These are phyloP conservation scores for Penicillium ochrochloron DNA, from an alignment of 495 filamentous ascomycete genomes.

Conservation along the genomic window DNA sequence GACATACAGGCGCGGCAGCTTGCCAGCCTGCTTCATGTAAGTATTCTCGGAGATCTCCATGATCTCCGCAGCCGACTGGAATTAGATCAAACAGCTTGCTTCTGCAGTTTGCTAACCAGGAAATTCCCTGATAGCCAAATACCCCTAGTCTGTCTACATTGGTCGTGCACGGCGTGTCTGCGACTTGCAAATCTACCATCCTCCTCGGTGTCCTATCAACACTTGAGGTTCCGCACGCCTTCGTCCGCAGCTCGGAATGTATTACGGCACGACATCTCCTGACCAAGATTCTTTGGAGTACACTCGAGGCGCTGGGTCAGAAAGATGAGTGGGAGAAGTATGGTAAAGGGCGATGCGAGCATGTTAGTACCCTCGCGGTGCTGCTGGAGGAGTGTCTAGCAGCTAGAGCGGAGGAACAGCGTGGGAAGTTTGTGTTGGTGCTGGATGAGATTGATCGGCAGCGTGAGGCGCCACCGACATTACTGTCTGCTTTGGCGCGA, in stretches of 20 bases:
- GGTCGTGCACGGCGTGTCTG: slow-evolving; percentile 82
- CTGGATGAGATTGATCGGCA: slow-evolving; percentile 92
- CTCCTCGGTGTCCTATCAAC: slow-evolving; percentile 63
- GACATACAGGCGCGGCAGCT: slow-evolving; percentile 67
- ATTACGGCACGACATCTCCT: slow-evolving; percentile 89
- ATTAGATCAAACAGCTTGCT: not conserved
- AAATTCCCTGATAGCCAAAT: slow-evolving; percentile 36
- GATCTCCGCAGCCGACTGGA: not conserved
- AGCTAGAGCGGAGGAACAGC: slow-evolving; percentile 28
- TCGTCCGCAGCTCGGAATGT: slow-evolving; percentile 82
- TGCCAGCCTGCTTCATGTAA: slow-evolving; percentile 63
- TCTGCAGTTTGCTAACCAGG: slow-evolving; percentile 23
- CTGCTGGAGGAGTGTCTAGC: slow-evolving; percentile 62
- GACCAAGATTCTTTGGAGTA: slow-evolving; percentile 57
- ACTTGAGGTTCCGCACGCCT: slow-evolving; percentile 62
- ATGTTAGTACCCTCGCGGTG: slow-evolving; percentile 71
- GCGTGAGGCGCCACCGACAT: slow-evolving; percentile 75
- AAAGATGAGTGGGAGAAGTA: slow-evolving; percentile 45
- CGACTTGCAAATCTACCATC: slow-evolving; percentile 87
- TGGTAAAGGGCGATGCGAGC: slow-evolving; percentile 71
- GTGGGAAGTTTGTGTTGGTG: slow-evolving; percentile 73
- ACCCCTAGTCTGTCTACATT: slow-evolving; percentile 60
- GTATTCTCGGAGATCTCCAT: slow-evolving; percentile 24
- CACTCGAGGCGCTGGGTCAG: slow-evolving; percentile 43
- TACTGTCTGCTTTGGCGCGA: slow-evolving; percentile 81